These are phyloP conservation scores for Trifolium subterraneum DNA, from an alignment of 306 rosid genomes.

Conservation along the genomic window DNA sequence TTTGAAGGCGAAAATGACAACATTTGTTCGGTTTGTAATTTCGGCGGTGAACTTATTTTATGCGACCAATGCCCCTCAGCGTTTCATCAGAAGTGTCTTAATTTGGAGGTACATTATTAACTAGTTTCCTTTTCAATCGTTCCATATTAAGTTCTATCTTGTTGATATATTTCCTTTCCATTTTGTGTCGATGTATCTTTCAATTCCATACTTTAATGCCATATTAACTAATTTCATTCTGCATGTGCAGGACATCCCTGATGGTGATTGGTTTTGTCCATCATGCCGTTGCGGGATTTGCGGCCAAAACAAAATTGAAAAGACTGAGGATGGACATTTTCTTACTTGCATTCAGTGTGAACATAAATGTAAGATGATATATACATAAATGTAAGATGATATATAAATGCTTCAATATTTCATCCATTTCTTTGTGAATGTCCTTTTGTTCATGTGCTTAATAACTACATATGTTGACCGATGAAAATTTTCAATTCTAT, in stretches of 20 bases:
- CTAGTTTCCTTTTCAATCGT: constrained; percentile 33
- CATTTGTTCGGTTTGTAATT: constrained; percentile 78
- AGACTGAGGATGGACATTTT: constrained; percentile 37
- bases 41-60: constrained; percentile 81
- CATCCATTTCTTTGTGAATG: constrained; percentile 7
- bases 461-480: neutral
- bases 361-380: constrained; percentile 62
- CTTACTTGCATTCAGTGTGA: constrained; percentile 82
- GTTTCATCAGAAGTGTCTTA: constrained; percentile 71
- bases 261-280: constrained; percentile 93
- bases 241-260: constrained; percentile 71
- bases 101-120: constrained; percentile 63
- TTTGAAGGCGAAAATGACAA: constrained; percentile 63
- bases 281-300: constrained; percentile 80
- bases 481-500: constrained; percentile 29
- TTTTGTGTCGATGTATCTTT: neutral
- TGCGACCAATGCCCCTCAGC: constrained; percentile 90
- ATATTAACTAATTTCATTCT: constrained; percentile 28
- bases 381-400: too few relatives aligned
- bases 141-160: constrained; percentile 23
- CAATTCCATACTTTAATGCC: constrained; percentile 23
- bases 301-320: constrained; percentile 43
- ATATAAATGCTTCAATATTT: constrained; percentile 39
- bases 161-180: constrained; percentile 34
- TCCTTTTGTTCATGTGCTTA: neutral